These are phyloP conservation scores for Colletotrichum camelliae DNA, from an alignment of 2,329 filamentous ascomycete genomes.

Conservation along the genomic window DNA sequence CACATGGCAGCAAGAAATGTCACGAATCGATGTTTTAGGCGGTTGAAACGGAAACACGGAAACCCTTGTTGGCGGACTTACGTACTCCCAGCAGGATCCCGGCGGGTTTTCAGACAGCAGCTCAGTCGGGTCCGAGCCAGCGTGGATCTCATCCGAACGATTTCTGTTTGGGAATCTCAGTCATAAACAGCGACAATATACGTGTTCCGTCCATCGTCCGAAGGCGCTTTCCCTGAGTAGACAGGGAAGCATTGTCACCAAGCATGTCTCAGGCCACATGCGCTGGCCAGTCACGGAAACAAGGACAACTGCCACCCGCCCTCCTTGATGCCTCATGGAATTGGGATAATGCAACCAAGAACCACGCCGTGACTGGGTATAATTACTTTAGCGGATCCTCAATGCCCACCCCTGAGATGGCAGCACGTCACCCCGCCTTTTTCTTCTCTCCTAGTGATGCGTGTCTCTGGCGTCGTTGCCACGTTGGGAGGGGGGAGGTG, in stretches of 20 bases:
- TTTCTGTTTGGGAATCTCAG: slow-evolving; percentile 16
- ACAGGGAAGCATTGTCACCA: slow-evolving; percentile 10
- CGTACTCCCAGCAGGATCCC: background rate
- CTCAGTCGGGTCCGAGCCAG: slow-evolving; percentile 15
- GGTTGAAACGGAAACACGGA: background rate
- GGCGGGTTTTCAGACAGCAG: slow-evolving; percentile 10
- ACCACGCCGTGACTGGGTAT: background rate
- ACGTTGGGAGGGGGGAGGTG: background rate
- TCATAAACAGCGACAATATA: slow-evolving; percentile 7
- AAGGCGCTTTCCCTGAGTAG: slow-evolving; percentile 5
- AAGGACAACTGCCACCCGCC: slow-evolving; percentile 3
- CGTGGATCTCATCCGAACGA: slow-evolving; percentile 22
- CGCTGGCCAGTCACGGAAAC: slow-evolving; percentile 3
- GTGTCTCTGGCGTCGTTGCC: background rate
- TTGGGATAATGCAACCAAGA: slow-evolving; percentile 8
- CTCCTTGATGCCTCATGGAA: background rate
- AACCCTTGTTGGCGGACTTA: background rate
- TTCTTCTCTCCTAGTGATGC: background rate
- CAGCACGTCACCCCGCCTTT: slow-evolving; percentile 7
- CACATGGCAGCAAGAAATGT: background rate
- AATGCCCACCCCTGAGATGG: slow-evolving; percentile 14
- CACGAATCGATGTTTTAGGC: background rate
- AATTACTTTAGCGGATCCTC: slow-evolving; percentile 12
- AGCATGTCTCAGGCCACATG: slow-evolving; percentile 20
- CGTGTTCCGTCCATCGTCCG: slow-evolving; percentile 17